These are phyloP conservation scores for Leptographium galeiforme DNA, from an alignment of 2,329 filamentous ascomycete genomes.

Conservation along the genomic window DNA sequence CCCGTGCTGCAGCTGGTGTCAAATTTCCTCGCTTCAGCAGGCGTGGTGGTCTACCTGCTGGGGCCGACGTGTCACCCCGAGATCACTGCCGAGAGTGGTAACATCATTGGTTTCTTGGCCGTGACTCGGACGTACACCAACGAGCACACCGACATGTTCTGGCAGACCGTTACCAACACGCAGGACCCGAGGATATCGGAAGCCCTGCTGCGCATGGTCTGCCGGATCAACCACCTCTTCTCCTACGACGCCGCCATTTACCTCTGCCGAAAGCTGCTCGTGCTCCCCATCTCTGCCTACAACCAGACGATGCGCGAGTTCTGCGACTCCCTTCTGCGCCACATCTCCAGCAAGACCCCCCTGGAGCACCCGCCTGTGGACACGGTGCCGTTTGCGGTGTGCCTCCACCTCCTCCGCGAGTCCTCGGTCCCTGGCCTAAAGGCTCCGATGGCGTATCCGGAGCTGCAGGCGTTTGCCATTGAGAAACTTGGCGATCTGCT, in stretches of 20 bases:
- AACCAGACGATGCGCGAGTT: slow-evolving; percentile 48
- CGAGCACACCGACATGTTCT: slow-evolving; percentile 65
- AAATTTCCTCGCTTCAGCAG: slow-evolving; percentile 52
- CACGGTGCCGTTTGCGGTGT: slow-evolving; percentile 35
- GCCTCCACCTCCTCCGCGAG: slow-evolving; percentile 57
- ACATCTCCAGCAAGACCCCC: slow-evolving; percentile 26
- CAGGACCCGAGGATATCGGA: slow-evolving; percentile 77
- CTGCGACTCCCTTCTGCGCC: slow-evolving; percentile 41
- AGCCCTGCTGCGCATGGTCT: slow-evolving; percentile 58
- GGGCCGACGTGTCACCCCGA: slow-evolving; percentile 87
- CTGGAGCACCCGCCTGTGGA: slow-evolving; percentile 13
- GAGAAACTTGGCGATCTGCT: slow-evolving; percentile 49
- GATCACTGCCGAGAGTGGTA: slow-evolving; percentile 66
- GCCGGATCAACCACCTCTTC: slow-evolving; percentile 32
- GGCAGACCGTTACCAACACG: slow-evolving; percentile 68
- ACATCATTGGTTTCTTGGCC: slow-evolving; percentile 77
- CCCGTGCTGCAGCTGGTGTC: slow-evolving; percentile 54
- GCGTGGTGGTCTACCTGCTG: slow-evolving; percentile 74
- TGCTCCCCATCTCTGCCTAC: slow-evolving; percentile 49
- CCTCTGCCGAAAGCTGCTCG: slow-evolving; percentile 56
- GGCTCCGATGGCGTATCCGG: slow-evolving; percentile 41
- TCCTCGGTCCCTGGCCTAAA: slow-evolving; percentile 44
- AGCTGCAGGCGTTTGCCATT: slow-evolving; percentile 51
- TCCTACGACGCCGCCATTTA: slow-evolving; percentile 41
- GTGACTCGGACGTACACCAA: slow-evolving; percentile 62